These are phyloP conservation scores for Moricandia arvensis DNA, from an alignment of 345 rosid species.

Conservation along the genomic window DNA sequence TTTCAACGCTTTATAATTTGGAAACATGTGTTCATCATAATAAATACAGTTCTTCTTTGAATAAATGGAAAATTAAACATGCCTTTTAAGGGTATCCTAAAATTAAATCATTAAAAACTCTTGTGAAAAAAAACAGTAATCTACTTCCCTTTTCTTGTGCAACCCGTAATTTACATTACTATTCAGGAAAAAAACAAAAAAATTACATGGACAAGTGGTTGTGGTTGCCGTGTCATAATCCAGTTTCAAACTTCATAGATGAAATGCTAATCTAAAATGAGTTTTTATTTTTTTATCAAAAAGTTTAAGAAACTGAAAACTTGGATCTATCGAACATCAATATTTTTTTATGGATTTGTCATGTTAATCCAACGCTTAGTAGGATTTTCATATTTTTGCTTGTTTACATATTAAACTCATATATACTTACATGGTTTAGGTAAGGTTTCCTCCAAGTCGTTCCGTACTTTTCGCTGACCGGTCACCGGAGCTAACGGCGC, in stretches of 20 bases:
- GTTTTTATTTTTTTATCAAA: not conserved
- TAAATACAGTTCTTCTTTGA: not conserved
- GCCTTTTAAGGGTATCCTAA: not conserved
- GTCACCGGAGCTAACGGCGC: conserved; percentile 78
- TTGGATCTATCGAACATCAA: not conserved
- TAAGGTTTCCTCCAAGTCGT: conserved; percentile 57
- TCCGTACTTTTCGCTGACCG: conserved; percentile 49
- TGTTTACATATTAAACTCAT: not conserved
- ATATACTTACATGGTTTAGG: conserved; percentile 70
- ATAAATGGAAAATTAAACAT: not conserved
- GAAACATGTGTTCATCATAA: not conserved
- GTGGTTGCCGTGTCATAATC: not conserved
- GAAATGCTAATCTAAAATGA: not conserved
- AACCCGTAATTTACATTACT: too few relatives aligned
- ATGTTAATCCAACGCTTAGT: not conserved
- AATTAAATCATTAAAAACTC: not conserved
- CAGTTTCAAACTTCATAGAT: not conserved
- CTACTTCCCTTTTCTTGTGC: not conserved
- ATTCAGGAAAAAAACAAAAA: too few relatives aligned
- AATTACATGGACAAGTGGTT: too few relatives aligned
- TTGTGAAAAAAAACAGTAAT: not conserved
- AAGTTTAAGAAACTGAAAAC: not conserved
- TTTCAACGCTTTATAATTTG: too few relatives aligned
- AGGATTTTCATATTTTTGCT: not conserved
- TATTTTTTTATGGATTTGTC: not conserved